Conservation (phyloP, 2,329 filamentous ascomycete species). For the Trichoderma gracile region DNA sequence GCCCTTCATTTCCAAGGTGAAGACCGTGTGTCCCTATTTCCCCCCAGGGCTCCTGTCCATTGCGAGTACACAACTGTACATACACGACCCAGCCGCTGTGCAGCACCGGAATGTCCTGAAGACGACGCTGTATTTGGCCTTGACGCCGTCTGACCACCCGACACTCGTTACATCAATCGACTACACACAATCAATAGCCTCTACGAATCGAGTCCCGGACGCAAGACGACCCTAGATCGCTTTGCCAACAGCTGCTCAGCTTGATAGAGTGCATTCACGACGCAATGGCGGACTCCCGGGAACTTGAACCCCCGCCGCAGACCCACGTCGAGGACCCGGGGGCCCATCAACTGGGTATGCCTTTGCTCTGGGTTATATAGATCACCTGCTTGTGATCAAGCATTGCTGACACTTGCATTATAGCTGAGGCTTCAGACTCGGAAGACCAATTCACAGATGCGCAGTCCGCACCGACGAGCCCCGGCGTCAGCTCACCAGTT, state of each 20-base stretch:
- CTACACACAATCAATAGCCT: slow-evolving; percentile 2
- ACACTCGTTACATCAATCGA: neutral
- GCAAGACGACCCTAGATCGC: neutral
- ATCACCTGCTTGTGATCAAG: neutral
- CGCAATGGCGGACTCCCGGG: slow-evolving; percentile 37
- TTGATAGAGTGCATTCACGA: slow-evolving; percentile 3
- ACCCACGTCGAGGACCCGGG: slow-evolving; percentile 53
- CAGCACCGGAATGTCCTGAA: slow-evolving; percentile 21
- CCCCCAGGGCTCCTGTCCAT: neutral
- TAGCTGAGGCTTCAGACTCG: slow-evolving; percentile 59
- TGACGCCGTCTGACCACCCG: slow-evolving; percentile 14
- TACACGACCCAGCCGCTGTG: neutral
- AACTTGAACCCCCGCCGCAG: slow-evolving; percentile 39
- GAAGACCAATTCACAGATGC: slow-evolving; percentile 72
- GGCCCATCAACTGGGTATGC: slow-evolving; percentile 59
- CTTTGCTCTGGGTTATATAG: neutral
- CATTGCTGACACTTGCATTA: slow-evolving; percentile 31
- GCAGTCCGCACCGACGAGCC: slow-evolving; percentile 52
- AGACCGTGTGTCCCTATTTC: neutral
- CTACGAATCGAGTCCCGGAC: slow-evolving; percentile 4
- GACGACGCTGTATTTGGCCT: neutral
- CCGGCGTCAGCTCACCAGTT: slow-evolving; percentile 51
- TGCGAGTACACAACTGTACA: neutral
- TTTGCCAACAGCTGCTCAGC: neutral
- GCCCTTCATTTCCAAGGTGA: neutral